Evolutionary conservation across 192 early-diverging fungal species (phyloP), one percentile per base, ranked within the genome.

Genomic region (Chytriomyces sp.): DNA sequence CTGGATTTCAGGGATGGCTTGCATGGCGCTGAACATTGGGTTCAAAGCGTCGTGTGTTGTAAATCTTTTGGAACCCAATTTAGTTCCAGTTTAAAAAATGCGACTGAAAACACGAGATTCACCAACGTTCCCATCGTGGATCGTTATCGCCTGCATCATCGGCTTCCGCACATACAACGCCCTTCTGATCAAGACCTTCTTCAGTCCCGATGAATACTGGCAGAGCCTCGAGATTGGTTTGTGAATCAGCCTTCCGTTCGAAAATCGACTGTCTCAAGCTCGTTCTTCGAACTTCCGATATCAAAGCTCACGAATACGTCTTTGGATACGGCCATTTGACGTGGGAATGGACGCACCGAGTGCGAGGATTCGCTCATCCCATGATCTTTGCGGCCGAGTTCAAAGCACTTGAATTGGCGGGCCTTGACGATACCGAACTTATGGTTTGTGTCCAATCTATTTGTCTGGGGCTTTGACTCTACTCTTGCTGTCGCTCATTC

Each of bases 201-300:
- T 93, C 72, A 91, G 93, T 71, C 96, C 97, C 0, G 97, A 99
- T 85, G 96, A 99, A 82, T 97, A 94, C 85, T 99, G 96, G 96
- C 97, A 99, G 82, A 89, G 91, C 45, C 90, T 93, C 53, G 97
- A 99, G 83, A 92, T 99, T 16, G 53, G 53, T 57, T n/a, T 57
- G 53, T 13, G 35, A 35, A 35, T 4, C 35, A 35, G 35, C 35
- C 0, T 35, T 35, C 35, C 35, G 35, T 35, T 35, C 35, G 35
- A 35, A 35, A 35, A 35, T 35, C 35, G 35, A 35, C 35, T 35
- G 35, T 35, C 35, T 35, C 35, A 35, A 35, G 35, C 35, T 35
- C 35, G 2, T 35, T 35, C 35, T 35, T 35, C 35, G 35, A 35
- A 35, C 35, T 57, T 57, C 16, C 53, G 53, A 20, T 3, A 13